Base-by-base conservation (phyloP, 139 green algal genomes). In the Chlorella sp. region DNA sequence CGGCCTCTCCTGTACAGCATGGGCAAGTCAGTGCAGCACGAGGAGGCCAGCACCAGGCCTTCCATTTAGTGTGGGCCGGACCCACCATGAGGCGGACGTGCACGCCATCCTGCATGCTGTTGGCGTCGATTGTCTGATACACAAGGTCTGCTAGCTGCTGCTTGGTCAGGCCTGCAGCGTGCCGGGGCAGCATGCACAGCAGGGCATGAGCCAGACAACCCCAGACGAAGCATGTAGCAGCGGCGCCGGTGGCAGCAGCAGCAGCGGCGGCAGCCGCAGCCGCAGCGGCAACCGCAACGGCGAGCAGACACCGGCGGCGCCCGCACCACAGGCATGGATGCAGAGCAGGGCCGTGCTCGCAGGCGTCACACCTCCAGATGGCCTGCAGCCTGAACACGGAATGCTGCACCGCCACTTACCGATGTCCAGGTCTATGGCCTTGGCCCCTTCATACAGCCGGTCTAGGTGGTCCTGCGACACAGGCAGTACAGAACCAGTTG, bases 341-440 rank as follows among this genome's bases (percentile, higher is more conserved):
- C n/a, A n/a, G n/a, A n/a, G n/a, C n/a, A n/a, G n/a, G n/a, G n/a
- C n/a, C n/a, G n/a, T n/a, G n/a, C n/a, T n/a, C n/a, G n/a, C n/a
- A n/a, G n/a, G n/a, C n/a, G n/a, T n/a, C n/a, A n/a, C n/a, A n/a
- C n/a, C n/a, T n/a, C n/a, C n/a, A n/a, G n/a, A n/a, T n/a, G n/a
- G n/a, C n/a, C n/a, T n/a, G n/a, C n/a, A n/a, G n/a, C n/a, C n/a
- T n/a, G n/a, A n/a, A n/a, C n/a, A n/a, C n/a, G n/a, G n/a, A n/a
- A 68, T 48, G 36, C 75, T 34, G 32, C 11, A 24, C 54, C 8
- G 48, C 4, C 41, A 54, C 81, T 28, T 32, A 83, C 83, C 92
- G 5, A 96, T 72, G 54, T 93, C 72, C 90, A 97, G 95, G 84
- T 92, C 91, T 0, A 96, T 62, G 13, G 92, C 93, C 69, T 92